phyloP scores from a whole-genome alignment of 257 asterid genomes.

The Nicotiana benthamiana region DNA sequence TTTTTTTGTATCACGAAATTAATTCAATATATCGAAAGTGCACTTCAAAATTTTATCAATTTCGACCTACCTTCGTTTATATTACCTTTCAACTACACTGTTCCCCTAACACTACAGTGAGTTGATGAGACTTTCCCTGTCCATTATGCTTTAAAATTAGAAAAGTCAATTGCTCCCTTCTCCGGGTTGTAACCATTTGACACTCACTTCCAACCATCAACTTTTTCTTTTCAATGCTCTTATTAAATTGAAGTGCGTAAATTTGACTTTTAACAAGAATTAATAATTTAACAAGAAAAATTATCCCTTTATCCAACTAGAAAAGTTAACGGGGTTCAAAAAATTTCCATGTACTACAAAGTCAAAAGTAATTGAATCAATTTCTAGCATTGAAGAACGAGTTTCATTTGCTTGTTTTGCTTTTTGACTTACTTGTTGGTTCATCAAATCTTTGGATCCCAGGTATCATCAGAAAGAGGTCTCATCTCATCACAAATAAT shows the following conservation, averaged over 20 bases:
- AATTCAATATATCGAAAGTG: not conserved
- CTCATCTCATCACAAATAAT: not conserved
- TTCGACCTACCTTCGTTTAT: not conserved
- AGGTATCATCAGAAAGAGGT: not conserved
- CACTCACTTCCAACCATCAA: not conserved
- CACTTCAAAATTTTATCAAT: not conserved
- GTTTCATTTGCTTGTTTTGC: constrained; percentile 1
- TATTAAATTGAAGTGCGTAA: not conserved
- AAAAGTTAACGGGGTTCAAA: not conserved
- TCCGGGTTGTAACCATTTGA: not conserved
- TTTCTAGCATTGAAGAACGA: too few species aligned
- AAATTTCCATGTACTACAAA: not conserved
- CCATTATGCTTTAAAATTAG: too few species aligned
- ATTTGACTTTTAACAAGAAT: not conserved
- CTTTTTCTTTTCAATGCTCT: not conserved
- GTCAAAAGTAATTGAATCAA: not conserved
- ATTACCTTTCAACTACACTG: not conserved
- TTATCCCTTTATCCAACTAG: not conserved
- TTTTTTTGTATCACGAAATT: too few species aligned
- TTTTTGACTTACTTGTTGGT: not conserved
- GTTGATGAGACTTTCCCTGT: not conserved
- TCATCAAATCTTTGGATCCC: not conserved
- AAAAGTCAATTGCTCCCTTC: not conserved
- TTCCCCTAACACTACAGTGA: not conserved
- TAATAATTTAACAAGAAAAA: not conserved